Evolutionary conservation across 1,284 basidiomycete species (phyloP).

Genomic region (Boletus nobilissimus): DNA sequence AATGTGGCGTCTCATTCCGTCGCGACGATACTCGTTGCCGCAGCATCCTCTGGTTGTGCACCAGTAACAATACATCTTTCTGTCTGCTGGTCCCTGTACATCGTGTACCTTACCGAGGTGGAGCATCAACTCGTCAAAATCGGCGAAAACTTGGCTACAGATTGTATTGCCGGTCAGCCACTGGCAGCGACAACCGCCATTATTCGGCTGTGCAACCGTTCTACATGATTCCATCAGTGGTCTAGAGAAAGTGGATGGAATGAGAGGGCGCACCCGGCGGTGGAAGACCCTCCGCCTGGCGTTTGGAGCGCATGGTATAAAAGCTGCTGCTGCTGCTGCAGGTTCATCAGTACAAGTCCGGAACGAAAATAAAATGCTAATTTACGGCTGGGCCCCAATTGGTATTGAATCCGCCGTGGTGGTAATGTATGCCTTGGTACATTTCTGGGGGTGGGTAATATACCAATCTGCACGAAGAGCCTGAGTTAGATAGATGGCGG

Average conservation of each 20-base stretch:
- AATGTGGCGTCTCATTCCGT: slow-evolving; percentile 18
- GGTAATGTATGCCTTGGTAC: neutral
- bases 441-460: neutral
- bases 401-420: neutral
- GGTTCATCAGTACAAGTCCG: neutral
- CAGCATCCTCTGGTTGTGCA: neutral
- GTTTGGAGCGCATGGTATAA: neutral
- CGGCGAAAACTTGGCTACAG: neutral
- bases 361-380: neutral
- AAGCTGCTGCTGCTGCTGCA: slow-evolving; percentile 21
- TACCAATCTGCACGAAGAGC: neutral
- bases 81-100: neutral
- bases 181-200: neutral
- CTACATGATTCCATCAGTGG: slow-evolving; percentile 20
- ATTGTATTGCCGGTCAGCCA: slow-evolving; percentile 3
- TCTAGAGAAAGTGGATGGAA: neutral
- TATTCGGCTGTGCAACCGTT: neutral
- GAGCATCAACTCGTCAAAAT: slow-evolving; percentile 17
- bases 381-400: slow-evolving; percentile 23
- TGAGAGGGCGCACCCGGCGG: neutral
- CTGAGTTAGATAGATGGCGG: neutral
- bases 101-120: slow-evolving; percentile 12
- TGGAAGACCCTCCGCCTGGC: neutral
- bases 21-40: neutral
- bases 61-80: slow-evolving; percentile 18